phyloP scores from a whole-genome alignment of 192 early-diverging fungal species.

The Coemansia sp. region DNA sequence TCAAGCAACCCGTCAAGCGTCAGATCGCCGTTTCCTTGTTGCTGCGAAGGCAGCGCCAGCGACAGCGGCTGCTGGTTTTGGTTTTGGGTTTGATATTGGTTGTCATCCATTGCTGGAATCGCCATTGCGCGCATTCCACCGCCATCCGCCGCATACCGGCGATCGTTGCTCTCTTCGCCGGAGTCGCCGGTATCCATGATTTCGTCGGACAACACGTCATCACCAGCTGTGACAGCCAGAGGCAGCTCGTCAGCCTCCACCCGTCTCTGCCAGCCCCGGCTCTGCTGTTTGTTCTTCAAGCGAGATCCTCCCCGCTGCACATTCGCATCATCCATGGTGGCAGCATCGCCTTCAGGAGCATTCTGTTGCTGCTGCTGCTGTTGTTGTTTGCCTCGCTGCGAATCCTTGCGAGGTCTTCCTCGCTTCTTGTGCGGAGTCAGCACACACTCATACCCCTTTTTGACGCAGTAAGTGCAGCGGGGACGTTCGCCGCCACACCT shows the following conservation, averaged over 20 bases:
- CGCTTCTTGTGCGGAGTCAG: conserved; percentile 55
- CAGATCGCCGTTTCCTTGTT: neutral
- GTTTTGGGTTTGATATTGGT: neutral
- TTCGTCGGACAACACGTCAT: too few relatives aligned
- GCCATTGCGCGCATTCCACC: neutral
- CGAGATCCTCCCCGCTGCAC: too few relatives aligned
- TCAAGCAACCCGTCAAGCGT: conserved; percentile 17
- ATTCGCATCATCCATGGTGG: too few relatives aligned
- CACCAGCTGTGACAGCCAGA: neutral
- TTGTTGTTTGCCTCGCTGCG: conserved; percentile 1
- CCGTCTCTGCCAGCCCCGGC: too few relatives aligned
- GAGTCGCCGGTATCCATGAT: neutral
- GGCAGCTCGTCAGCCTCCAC: neutral
- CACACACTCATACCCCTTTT: conserved; percentile 48
- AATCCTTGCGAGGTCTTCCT: conserved; percentile 40
- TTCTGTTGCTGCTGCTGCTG: neutral
- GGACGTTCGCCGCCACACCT: conserved; percentile 53
- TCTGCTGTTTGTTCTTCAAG: too few relatives aligned
- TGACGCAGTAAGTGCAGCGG: conserved; percentile 52
- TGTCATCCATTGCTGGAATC: neutral
- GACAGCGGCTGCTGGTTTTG: neutral
- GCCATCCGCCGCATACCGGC: neutral
- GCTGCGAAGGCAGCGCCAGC: neutral
- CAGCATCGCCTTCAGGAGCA: neutral
- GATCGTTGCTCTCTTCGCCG: neutral